Conservation (phyloP, 2,329 filamentous ascomycete genomes). For the Fusarium lateritium region DNA sequence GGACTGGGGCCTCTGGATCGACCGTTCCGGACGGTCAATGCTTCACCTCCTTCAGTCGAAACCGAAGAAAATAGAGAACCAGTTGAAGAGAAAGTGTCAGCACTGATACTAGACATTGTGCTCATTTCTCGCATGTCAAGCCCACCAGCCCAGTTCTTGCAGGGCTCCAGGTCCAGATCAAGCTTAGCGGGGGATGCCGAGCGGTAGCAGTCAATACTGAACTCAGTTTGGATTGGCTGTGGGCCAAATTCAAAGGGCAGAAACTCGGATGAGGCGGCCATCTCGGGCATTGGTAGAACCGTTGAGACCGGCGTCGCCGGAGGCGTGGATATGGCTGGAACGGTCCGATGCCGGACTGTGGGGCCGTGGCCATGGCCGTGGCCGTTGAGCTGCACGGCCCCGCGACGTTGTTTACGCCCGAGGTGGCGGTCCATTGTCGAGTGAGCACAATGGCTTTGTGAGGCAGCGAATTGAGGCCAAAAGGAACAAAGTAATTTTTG, state of each 20-base stretch:
- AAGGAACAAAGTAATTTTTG: background rate
- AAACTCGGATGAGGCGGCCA: background rate
- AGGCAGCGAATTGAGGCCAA: constrained; percentile 20
- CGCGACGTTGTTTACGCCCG: constrained; percentile 20
- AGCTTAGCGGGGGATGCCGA: constrained; percentile 31
- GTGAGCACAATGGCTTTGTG: constrained; percentile 22
- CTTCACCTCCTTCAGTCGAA: constrained; percentile 49
- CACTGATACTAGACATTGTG: constrained; percentile 42
- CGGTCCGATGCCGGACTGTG: constrained; percentile 28
- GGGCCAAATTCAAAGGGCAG: background rate
- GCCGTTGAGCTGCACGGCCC: constrained; percentile 16
- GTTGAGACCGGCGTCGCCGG: constrained; percentile 13
- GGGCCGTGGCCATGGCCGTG: constrained; percentile 26
- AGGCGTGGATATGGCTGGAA: constrained; percentile 21
- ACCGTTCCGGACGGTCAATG: constrained; percentile 31
- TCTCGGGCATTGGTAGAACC: constrained; percentile 2
- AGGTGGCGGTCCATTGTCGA: constrained; percentile 23
- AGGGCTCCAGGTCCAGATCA: constrained; percentile 24
- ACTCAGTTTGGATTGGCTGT: constrained; percentile 15
- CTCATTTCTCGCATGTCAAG: constrained; percentile 41
- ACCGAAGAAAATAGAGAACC: constrained; percentile 52
- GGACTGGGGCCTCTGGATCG: constrained; percentile 49
- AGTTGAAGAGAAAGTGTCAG: constrained; percentile 50
- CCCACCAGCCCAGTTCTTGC: constrained; percentile 17
- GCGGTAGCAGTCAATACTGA: constrained; percentile 27